These are phyloP conservation scores for Chrysoporthe cubensis DNA, from an alignment of 2,329 filamentous ascomycete species.

Conservation along the genomic window DNA sequence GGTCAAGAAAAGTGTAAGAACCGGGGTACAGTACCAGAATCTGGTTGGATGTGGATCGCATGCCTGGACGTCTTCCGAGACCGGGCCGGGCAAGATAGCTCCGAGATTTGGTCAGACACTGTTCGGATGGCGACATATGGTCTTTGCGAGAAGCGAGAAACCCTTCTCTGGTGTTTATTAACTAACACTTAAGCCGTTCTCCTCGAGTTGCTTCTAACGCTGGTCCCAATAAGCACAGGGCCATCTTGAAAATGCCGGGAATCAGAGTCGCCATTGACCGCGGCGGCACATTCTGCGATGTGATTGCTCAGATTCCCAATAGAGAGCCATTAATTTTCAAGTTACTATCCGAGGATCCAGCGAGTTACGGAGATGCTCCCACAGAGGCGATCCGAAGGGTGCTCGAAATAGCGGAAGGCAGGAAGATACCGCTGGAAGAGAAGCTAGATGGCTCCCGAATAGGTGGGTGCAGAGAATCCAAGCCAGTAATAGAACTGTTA, in stretches of 20 bases:
- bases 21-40: not conserved
- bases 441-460: slow-evolving; percentile 41
- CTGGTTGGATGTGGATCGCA: not conserved
- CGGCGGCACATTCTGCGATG: slow-evolving; percentile 77
- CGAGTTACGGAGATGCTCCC: slow-evolving; percentile 72
- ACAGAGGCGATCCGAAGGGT: slow-evolving; percentile 72
- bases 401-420: slow-evolving; percentile 62
- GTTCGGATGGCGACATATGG: not conserved
- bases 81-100: slow-evolving; percentile 9
- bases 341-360: slow-evolving; percentile 72
- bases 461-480: slow-evolving; percentile 30
- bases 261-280: slow-evolving; percentile 51
- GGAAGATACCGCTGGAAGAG: slow-evolving; percentile 52
- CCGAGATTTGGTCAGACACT: not conserved
- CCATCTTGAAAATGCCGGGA: slow-evolving; percentile 23
- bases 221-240: not conserved
- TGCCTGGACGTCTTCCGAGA: slow-evolving; percentile 1
- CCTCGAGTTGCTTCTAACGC: not conserved
- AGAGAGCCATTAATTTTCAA: slow-evolving; percentile 74
- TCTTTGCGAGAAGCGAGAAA: no score
- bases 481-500: not conserved
- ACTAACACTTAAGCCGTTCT: not conserved
- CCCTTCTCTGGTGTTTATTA: no score
- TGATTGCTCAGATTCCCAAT: slow-evolving; percentile 66
- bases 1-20: no score